A percentile compares a stretch with the other conserved stretches of the same genome.
phyloP scores from a whole-genome alignment of 306 rosid genomes.

The Lathyrus aphaca region DNA sequence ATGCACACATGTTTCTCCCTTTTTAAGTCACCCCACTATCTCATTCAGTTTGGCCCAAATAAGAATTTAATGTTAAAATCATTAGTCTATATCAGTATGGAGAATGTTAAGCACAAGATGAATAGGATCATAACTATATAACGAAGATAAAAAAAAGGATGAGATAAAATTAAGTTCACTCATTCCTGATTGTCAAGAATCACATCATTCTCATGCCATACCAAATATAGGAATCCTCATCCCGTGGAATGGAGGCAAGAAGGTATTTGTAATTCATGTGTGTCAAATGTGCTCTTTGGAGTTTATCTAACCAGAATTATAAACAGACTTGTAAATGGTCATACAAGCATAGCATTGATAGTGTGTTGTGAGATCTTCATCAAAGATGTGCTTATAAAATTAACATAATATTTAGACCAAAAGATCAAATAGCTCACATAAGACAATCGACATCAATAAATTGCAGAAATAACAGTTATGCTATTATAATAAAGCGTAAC shows the following conservation, averaged over 20 bases:
- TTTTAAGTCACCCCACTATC: not conserved
- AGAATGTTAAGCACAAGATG: not conserved
- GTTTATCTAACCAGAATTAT: slow-evolving; percentile 14
- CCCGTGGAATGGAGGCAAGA: slow-evolving; percentile 26
- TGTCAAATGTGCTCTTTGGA: slow-evolving; percentile 7
- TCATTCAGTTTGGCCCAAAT: not conserved
- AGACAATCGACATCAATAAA: slow-evolving; percentile 7
- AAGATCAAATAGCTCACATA: not conserved
- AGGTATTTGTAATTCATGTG: not conserved
- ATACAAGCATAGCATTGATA: slow-evolving; percentile 5
- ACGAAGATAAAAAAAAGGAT: not conserved
- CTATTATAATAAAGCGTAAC: slow-evolving; percentile 1
- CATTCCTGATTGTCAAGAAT: slow-evolving; percentile 6
- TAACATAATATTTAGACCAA: not conserved
- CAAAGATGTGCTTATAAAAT: slow-evolving; percentile 23
- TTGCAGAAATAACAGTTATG: slow-evolving; percentile 7
- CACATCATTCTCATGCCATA: slow-evolving; percentile 26
- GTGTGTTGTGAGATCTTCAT: slow-evolving; percentile 20
- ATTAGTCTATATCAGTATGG: not conserved
- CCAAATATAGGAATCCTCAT: slow-evolving; percentile 5
- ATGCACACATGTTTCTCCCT: not conserved
- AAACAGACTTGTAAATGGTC: slow-evolving; percentile 18
- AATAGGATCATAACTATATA: slow-evolving; percentile 11
- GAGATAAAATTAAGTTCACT: not conserved
- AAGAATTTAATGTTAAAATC: not conserved